Base-by-base conservation (phyloP, 1,284 basidiomycete species). In the Tilletia horrida region DNA sequence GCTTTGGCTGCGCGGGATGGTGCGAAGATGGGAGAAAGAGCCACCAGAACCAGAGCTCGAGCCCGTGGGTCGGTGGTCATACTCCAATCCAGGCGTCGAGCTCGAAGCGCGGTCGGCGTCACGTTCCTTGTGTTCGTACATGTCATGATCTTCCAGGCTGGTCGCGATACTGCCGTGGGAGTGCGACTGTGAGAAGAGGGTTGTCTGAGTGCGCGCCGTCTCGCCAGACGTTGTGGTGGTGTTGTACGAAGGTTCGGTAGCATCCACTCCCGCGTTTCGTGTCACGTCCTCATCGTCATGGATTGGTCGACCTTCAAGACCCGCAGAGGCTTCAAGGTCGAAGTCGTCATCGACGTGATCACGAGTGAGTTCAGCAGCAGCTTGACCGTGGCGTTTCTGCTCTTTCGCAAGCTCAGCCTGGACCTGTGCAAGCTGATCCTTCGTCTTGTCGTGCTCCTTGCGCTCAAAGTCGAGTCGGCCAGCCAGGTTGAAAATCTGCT, bases 401-500 rank as follows among this genome's bases (percentile, higher is more conserved):
- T 62, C 45, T 11, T 40, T 11, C 18, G 35, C 23, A 14, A 13
- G 45, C 45, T 48, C 45, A 6, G 45, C 16, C 45, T 48, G 18
- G 18, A 23, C 7, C 45, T 48, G 35, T 4, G 35, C 35, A 40
- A 73, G 64, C 64, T 78, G 68, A 25, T 74, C 63, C 69, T 74
- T 69, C 25, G 73, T 69, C n/a, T 69, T 66, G 21, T 70, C 44
- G 62, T 80, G 80, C 68, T 76, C 72, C 61, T 73, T 74, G 13
- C 77, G 69, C 73, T 81, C 80, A 31, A 79, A 73, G 66, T 78
- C 73, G 6, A 81, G 73, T n/a, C 70, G 74, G 42, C 74, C 75
- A 23, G 77, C 77, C 14, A 81, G 69, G 57, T 74, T 79, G 63
- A 81, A 74, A 70, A 81, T 81, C 71, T 81, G 80, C 71, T 81